These are phyloP conservation scores for Cerrena zonata DNA, from an alignment of 1,284 basidiomycete genomes.

Conservation along the genomic window DNA sequence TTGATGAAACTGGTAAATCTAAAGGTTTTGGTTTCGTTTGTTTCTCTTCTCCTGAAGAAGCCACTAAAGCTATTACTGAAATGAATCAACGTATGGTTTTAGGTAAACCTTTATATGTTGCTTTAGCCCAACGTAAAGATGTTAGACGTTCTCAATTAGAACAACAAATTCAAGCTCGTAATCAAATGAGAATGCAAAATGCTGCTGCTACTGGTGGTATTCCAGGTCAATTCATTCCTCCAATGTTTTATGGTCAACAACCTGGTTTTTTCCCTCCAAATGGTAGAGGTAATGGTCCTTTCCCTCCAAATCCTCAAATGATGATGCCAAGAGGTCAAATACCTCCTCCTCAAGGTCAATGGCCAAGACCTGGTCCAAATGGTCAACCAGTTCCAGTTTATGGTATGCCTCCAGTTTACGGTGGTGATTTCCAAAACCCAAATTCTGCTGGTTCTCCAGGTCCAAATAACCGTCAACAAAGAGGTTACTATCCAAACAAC, in stretches of 20 bases:
- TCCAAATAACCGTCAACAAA: no score
- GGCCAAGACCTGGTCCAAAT: no score
- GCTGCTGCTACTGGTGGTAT: constrained; percentile 79
- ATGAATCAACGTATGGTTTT: constrained; percentile 99
- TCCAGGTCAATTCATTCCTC: constrained; percentile 69
- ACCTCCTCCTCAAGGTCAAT: no score
- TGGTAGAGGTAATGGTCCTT: no score
- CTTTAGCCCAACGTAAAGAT: constrained; percentile 96
- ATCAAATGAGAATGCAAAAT: constrained; percentile 90
- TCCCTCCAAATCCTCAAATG: no score
- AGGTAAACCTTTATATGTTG: constrained; percentile 97
- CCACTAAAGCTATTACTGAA: constrained; percentile 98
- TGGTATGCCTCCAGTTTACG: no score
- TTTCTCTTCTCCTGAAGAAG: constrained; percentile 97
- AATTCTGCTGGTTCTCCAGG: no score
- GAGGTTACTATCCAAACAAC: no score
- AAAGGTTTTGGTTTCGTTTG: constrained; percentile 99
- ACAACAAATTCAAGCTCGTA: constrained; percentile 94
- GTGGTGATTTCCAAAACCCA: no score
- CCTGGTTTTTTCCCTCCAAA: no score
- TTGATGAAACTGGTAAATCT: constrained; percentile 85
- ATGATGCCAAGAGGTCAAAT: no score
- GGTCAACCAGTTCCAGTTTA: no score
- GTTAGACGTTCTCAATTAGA: constrained; percentile 97
- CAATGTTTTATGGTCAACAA: constrained; percentile 61